Base-by-base conservation (phyloP, 192 early-diverging fungal genomes). In the Coemansia guatemalensis region DNA sequence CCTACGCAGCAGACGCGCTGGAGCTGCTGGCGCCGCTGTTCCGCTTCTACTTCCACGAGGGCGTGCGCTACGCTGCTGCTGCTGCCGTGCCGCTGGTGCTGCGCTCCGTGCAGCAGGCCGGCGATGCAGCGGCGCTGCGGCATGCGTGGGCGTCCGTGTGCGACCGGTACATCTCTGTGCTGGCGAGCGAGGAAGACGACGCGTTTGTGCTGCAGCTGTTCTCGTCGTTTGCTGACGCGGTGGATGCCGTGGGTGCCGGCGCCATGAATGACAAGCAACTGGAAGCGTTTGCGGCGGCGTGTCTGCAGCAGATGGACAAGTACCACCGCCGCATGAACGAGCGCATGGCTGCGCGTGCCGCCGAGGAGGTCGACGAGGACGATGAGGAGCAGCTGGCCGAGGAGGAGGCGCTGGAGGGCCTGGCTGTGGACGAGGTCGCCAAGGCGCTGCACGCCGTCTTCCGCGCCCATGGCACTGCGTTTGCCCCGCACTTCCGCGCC, bases 41-140 rank as follows among this genome's bases (percentile, higher is more conserved):
- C 78, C 89, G 91, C 70, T 99, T 99, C 83, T 95, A 93, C 76
- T 97, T 96, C 88, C 93, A 99, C 73, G 96, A 98, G 65, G 96
- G 92, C 68, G 95, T 99, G 39, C 85, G 95, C 30, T 82, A 90
- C 53, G 93, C 96, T 9, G 94, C 96, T 2, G 92, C 92, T 8
- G 79, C 85, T 0, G 75, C 88, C 0, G 89, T 99, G 63, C 93
- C 96, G 8, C 82, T 84, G 22, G 74, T 99, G 59, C 82, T 99
- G 58, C 73, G 74, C 49, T 60, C 86, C 27, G 81, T 88, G 32
- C 82, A 84, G 55, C 78, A 84, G 27, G 77, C 62, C 5, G 71
- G 68, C 21, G 66, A 76, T 25, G 68, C 48, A 0, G 51, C 69
- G 11, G 65, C 73, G 24, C 73, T 73, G 58, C 75, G 86, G 56